Percentiles rank a stretch among this genome's conserved stretches.
Conservation (phyloP, 805 yeast genomes). For the Clavispora fructus region DNA sequence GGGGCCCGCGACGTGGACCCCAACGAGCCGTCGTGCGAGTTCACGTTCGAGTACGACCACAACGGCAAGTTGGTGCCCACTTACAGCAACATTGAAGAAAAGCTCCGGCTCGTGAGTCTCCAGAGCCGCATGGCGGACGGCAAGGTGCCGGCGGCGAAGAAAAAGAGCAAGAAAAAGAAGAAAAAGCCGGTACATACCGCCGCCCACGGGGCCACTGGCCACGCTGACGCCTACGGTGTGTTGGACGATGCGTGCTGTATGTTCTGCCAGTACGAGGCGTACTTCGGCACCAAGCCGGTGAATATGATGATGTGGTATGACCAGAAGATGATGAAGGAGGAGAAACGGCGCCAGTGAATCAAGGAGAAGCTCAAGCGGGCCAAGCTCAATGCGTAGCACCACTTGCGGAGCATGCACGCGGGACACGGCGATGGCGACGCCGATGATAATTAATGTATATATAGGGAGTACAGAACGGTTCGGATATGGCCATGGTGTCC, state of each 20-base stretch:
- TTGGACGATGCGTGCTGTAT: constrained; percentile 30
- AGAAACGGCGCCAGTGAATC: constrained; percentile 25
- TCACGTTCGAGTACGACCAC: constrained; percentile 40
- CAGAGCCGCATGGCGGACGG: constrained; percentile 13
- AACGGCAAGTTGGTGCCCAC: constrained; percentile 39
- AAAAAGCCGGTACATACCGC: constrained; percentile 7
- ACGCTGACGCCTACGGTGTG: background rate
- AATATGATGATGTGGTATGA: constrained; percentile 50
- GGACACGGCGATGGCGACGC: background rate
- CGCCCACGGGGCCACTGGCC: constrained; percentile 2
- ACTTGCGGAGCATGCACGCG: constrained; percentile 1
- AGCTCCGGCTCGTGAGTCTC: constrained; percentile 28
- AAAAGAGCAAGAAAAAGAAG: constrained; percentile 7
- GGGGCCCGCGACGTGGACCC: constrained; percentile 22
- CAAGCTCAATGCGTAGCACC: constrained; percentile 26
- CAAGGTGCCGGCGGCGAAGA: constrained; percentile 6
- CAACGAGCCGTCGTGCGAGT: constrained; percentile 39
- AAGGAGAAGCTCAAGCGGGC: constrained; percentile 34
- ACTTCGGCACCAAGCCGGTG: constrained; percentile 45
- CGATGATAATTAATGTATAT: constrained; percentile 4
- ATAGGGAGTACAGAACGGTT: background rate
- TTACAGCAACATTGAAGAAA: constrained; percentile 34
- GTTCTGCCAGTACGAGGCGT: constrained; percentile 49
- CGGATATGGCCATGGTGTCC: background rate
- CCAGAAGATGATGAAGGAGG: constrained; percentile 26